These are phyloP conservation scores for Stachybotrys elegans DNA, from an alignment of 2,329 filamentous ascomycete genomes.

Conservation along the genomic window DNA sequence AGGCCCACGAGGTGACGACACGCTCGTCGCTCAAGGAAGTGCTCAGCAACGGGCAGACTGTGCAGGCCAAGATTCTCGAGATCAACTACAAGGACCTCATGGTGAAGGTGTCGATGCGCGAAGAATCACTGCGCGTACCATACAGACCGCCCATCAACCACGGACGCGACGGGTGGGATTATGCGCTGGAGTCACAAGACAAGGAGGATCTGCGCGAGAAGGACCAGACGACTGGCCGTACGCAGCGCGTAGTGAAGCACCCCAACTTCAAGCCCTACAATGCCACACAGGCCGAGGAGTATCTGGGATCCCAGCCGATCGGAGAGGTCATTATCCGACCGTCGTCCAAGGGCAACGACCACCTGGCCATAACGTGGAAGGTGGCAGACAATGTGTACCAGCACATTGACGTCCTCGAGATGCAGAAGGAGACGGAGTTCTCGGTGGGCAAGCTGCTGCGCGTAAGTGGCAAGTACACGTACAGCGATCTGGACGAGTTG, in stretches of 20 bases:
- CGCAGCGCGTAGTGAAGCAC: slow-evolving; percentile 95
- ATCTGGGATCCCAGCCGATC: slow-evolving; percentile 74
- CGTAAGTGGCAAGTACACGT: slow-evolving; percentile 83
- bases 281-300: slow-evolving; percentile 87
- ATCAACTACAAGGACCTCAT: slow-evolving; percentile 82
- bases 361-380: slow-evolving; percentile 97
- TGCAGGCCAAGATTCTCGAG: slow-evolving; percentile 81
- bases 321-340: slow-evolving; percentile 94
- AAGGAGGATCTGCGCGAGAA: slow-evolving; percentile 80
- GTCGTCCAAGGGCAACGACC: slow-evolving; percentile 91
- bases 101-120: slow-evolving; percentile 78
- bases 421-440: slow-evolving; percentile 97
- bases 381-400: slow-evolving; percentile 94
- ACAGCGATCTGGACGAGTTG: slow-evolving; percentile 93
- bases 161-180: slow-evolving; percentile 81
- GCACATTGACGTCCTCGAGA: slow-evolving; percentile 93
- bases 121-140: slow-evolving; percentile 71
- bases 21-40: slow-evolving; percentile 67
- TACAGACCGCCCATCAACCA: slow-evolving; percentile 66
- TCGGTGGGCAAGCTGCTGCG: slow-evolving; percentile 82
- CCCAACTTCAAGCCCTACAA: slow-evolving; percentile 94
- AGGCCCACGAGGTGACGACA: slow-evolving; percentile 75
- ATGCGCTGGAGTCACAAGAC: slow-evolving; percentile 72
- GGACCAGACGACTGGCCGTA: slow-evolving; percentile 77
- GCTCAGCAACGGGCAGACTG: slow-evolving; percentile 74